Evolutionary conservation across 306 rosid species (phyloP).

Genomic region (Lathyrus oleraceus): DNA sequence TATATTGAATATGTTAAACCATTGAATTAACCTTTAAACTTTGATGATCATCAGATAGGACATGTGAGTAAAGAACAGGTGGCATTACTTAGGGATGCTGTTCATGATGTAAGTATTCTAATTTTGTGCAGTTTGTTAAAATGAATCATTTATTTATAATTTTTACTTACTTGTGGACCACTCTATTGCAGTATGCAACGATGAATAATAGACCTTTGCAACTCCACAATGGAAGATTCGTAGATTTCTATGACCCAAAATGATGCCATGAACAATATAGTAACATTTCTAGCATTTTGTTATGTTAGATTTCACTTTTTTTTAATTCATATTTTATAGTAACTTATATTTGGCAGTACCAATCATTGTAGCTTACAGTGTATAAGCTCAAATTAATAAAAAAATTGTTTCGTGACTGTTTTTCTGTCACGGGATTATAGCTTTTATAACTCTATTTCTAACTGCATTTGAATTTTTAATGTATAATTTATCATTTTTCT

Average conservation of each 20-base stretch:
- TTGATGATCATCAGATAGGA: constrained; percentile 38
- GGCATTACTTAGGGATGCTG: constrained; percentile 50
- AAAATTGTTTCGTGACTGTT: too few species aligned
- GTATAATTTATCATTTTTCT: too few species aligned
- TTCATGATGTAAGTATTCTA: constrained; percentile 62
- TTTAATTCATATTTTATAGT: too few species aligned
- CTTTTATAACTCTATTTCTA: too few species aligned
- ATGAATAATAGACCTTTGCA: constrained; percentile 48
- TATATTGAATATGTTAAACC: too few species aligned
- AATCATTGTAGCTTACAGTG: too few species aligned
- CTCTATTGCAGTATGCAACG: constrained; percentile 47
- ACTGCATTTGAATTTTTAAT: too few species aligned
- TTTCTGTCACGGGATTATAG: too few species aligned
- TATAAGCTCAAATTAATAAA: too few species aligned
- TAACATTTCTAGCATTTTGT: too few species aligned
- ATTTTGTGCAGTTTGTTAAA: not conserved
- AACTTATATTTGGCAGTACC: too few species aligned
- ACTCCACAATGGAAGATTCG: constrained; percentile 35
- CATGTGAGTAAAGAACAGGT: constrained; percentile 49
- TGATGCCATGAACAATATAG: not conserved
- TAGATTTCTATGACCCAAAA: constrained; percentile 27
- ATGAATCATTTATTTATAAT: not conserved
- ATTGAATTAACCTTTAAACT: not conserved
- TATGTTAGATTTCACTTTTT: too few species aligned
- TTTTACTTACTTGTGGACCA: not conserved